These are phyloP conservation scores for Zygnema cylindricum DNA, from an alignment of 139 green algal species.

Conservation along the genomic window DNA sequence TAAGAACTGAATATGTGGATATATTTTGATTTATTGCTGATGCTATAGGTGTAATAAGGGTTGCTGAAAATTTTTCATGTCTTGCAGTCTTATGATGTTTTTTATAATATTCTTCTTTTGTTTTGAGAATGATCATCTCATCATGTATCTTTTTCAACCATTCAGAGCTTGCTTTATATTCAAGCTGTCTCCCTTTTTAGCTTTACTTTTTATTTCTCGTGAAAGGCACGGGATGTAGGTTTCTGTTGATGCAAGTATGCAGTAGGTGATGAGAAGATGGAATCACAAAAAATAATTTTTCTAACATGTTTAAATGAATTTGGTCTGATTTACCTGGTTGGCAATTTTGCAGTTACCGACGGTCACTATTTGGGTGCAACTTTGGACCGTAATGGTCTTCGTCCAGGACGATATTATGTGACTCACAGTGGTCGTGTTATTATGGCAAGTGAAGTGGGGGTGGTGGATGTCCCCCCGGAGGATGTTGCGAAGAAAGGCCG, in stretches of 20 bases:
- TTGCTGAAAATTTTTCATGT: background rate
- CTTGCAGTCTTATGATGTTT: background rate
- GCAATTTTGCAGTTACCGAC: slow-evolving; percentile 83
- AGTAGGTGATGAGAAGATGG: no score
- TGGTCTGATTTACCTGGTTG: no score
- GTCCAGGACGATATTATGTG: slow-evolving; percentile 95
- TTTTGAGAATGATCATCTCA: background rate
- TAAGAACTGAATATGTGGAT: slow-evolving; percentile 69
- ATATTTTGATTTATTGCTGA: no score
- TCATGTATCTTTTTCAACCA: background rate
- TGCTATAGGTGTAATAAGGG: no score
- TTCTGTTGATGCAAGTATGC: background rate
- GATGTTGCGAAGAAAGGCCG: slow-evolving; percentile 87
- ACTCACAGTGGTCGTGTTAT: slow-evolving; percentile 78
- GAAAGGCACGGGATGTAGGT: background rate
- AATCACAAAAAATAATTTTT: no score
- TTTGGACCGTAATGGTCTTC: slow-evolving; percentile 93
- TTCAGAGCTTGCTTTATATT: background rate
- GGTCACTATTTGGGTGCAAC: slow-evolving; percentile 91
- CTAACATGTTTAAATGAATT: no score
- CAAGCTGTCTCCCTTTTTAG: background rate
- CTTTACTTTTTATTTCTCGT: background rate
- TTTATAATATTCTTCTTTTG: background rate
- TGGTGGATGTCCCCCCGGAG: slow-evolving; percentile 87
- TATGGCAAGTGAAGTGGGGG: slow-evolving; percentile 74